Evolutionary conservation across 352 stramenopile genomes (phyloP).

Genomic region (Globisporangium nodosum): DNA sequence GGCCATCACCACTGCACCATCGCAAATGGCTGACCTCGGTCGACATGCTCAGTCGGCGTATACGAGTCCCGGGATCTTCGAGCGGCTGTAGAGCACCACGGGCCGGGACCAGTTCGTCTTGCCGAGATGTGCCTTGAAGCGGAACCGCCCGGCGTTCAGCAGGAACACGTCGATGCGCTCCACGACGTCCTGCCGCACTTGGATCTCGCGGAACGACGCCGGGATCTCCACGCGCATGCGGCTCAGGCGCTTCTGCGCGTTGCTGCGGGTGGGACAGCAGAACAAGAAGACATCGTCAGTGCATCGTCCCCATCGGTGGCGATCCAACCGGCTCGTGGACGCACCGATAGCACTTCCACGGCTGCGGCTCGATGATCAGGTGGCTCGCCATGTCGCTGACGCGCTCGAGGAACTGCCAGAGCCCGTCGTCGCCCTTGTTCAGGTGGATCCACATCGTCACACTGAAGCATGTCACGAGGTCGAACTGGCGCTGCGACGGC

Average conservation of each 20-base stretch:
- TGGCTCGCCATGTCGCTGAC: conserved; percentile 58
- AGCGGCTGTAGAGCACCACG: conserved; percentile 66
- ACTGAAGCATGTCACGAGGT: conserved; percentile 77
- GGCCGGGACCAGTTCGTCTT: conserved; percentile 81
- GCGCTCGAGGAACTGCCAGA: conserved; percentile 65
- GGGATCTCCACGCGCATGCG: conserved; percentile 47
- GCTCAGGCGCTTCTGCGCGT: conserved; percentile 59
- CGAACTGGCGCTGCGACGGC: conserved; percentile 38
- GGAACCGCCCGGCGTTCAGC: conserved; percentile 49
- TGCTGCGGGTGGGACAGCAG: conserved; percentile 13
- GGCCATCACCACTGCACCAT: background rate
- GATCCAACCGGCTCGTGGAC: background rate
- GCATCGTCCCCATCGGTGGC: too few relatives aligned
- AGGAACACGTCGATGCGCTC: conserved; percentile 66
- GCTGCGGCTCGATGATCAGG: conserved; percentile 75
- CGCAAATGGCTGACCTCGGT: too few relatives aligned
- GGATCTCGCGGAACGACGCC: conserved; percentile 51
- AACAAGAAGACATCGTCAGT: background rate
- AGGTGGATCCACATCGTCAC: conserved; percentile 89
- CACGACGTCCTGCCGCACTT: conserved; percentile 53
- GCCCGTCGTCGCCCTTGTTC: conserved; percentile 77
- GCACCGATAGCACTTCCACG: conserved; percentile 83
- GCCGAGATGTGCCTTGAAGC: conserved; percentile 49
- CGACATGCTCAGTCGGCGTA: conserved; percentile 14
- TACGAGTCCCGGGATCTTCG: conserved; percentile 33